Evolutionary conservation across 2,329 filamentous ascomycete genomes (phyloP).

Genomic region (Beauveria caledonica): DNA sequence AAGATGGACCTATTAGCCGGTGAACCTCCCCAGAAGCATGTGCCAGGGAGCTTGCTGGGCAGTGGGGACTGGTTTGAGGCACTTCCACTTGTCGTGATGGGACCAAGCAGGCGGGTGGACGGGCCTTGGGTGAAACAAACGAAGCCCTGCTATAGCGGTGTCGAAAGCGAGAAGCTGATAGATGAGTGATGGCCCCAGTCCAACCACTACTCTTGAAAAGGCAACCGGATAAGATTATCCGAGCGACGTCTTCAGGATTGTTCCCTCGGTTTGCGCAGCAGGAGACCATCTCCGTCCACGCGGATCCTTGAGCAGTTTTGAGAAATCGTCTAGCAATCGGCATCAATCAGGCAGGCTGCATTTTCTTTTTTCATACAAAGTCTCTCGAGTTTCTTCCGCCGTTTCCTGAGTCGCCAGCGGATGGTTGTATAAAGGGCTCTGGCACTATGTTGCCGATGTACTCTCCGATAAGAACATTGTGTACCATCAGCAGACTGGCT

Average conservation of each 20-base stretch:
- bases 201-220: slow-evolving; percentile 4
- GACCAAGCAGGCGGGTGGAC: background rate
- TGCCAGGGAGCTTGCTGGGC: background rate
- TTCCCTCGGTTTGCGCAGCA: background rate
- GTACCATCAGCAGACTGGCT: background rate
- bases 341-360: background rate
- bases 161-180: background rate
- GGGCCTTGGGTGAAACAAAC: background rate
- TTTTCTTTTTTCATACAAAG: no score
- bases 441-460: background rate
- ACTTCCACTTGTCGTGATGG: background rate
- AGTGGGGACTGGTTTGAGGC: background rate
- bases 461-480: background rate
- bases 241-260: background rate
- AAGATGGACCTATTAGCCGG: no score
- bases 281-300: background rate
- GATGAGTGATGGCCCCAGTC: background rate
- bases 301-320: background rate
- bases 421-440: background rate
- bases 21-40: background rate
- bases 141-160: background rate
- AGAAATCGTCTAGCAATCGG: background rate
- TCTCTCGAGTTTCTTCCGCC: no score
- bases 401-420: background rate
- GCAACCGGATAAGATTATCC: slow-evolving; percentile 1